Evolutionary conservation across 2,329 filamentous ascomycete genomes (phyloP), one percentile per base, ranked within the genome.

Genomic region (Parasarocladium wereldwijsianum): DNA sequence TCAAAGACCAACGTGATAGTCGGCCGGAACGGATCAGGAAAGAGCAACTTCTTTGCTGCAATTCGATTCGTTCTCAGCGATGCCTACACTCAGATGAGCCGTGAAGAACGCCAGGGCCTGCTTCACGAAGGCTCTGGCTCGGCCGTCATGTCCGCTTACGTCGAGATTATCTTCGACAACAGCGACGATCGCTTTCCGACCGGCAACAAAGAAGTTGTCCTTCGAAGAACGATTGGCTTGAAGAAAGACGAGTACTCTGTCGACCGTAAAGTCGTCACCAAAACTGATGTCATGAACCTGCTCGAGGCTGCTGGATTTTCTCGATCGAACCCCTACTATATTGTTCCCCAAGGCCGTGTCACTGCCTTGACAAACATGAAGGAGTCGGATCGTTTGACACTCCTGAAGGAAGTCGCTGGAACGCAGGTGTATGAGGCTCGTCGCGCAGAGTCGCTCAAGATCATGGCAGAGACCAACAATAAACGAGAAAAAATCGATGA

Each of bases 211-310:
- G 87, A 98, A 51, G 73, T 96, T 27, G 76, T 90, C 24, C 62
- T 98, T 34, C 80, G 92, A 37, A 80, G 90, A 25, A 96, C 90
- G 0, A 98, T 98, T 51, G 90, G 87, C 31, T 66, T 87, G 38
- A 96, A 98, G 58, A 98, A 98, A 58, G 90, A 98, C 51, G 90
- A 98, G 60, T 98, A 96, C 52, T 93, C 87, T 2, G 71, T 98
- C 17, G 90, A 98, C 55, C 82, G 86, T 50, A 98, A 94, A 60
- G 93, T 93, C 41, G 83, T 86, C 19, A 93, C 86, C 21, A 93
- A 93, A 51, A 70, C 76, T 38, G 90, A 98, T 50, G 87, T 98
- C 35, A 81, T 92, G 64, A 93, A 93, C 51, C 68, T 98, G 21
- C 69, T 98, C 24, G 90, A 98, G 52, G 92, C 85, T 6, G 90